A percentile compares a stretch with the other conserved stretches of the same genome.
Evolutionary conservation across 352 stramenopile species (phyloP).

Genomic region (Globisporangium uncinulatum): DNA sequence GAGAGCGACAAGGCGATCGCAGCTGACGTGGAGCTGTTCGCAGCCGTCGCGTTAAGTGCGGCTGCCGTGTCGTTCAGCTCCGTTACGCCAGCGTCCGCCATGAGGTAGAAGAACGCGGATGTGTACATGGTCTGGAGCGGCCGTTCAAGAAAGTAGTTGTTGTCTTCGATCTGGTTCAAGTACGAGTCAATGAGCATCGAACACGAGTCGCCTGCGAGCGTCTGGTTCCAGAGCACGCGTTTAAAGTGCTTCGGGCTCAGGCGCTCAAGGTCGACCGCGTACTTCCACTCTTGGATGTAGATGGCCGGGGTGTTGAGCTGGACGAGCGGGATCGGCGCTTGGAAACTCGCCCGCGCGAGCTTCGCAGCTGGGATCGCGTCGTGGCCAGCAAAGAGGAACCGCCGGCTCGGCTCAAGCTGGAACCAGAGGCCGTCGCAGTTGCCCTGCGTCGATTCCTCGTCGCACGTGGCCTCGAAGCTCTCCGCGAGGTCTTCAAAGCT

Average conservation of each 20-base stretch:
- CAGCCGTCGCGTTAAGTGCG: background rate
- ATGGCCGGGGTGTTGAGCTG: conserved; percentile 29
- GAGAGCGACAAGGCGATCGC: no score
- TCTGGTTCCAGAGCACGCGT: conserved; percentile 16
- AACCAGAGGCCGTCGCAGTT: conserved; percentile 35
- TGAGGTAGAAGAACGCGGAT: conserved; percentile 44
- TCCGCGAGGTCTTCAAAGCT: conserved; percentile 18
- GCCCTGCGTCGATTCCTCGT: conserved; percentile 9
- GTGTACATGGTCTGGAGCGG: conserved; percentile 43
- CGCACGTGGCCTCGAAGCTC: conserved; percentile 32
- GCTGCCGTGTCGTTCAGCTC: conserved; percentile 9
- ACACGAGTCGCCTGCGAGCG: conserved; percentile 19
- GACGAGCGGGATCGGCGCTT: conserved; percentile 33
- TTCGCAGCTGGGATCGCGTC: conserved; percentile 19
- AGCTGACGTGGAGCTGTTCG: background rate
- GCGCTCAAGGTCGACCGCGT: conserved; percentile 20
- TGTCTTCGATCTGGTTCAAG: conserved; percentile 31
- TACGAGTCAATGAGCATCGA: conserved; percentile 44
- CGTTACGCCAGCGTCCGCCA: conserved; percentile 33
- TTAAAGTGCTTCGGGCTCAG: conserved; percentile 23
- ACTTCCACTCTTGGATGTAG: conserved; percentile 6
- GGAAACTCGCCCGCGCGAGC: conserved; percentile 27
- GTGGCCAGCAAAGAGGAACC: conserved; percentile 34
- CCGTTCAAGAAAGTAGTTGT: conserved; percentile 39
- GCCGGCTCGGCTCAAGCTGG: conserved; percentile 32